A percentile compares a stretch with the other conserved stretches of the same genome.
phyloP scores from a whole-genome alignment of 164 flowering plant species.

The Stephania yunnanensis region DNA sequence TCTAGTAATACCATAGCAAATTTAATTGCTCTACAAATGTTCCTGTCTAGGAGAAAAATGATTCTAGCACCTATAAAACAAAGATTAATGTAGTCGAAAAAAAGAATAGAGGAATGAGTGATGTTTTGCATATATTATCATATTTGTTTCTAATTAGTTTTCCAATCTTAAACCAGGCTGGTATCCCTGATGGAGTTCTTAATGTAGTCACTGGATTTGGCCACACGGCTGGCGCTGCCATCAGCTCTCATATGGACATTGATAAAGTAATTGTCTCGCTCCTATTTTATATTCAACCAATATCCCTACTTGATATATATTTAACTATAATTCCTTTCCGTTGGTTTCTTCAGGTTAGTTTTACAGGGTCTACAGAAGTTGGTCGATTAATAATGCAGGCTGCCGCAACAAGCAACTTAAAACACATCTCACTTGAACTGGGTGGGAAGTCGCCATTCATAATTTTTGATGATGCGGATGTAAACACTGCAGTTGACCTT shows the following conservation, averaged over 20 bases:
- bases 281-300: background rate
- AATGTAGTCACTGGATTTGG: conserved; percentile 83
- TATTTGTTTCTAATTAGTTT: background rate
- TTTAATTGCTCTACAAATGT: background rate
- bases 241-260: conserved; percentile 79
- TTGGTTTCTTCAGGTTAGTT: conserved; percentile 42
- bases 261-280: conserved; percentile 42
- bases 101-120: background rate
- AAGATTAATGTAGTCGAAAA: background rate
- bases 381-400: conserved; percentile 67
- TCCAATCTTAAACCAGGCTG: conserved; percentile 46
- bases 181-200: conserved; percentile 84
- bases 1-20: background rate
- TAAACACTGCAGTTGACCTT: conserved; percentile 52
- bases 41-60: background rate
- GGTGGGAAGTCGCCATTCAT: conserved; percentile 91
- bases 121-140: background rate
- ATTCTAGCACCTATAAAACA: background rate
- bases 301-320: background rate
- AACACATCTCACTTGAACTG: conserved; percentile 60
- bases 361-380: conserved; percentile 80
- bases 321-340: background rate
- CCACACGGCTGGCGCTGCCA: conserved; percentile 71
- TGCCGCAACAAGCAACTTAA: conserved; percentile 75
- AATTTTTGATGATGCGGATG: conserved; percentile 74